phyloP scores from a whole-genome alignment of 345 rosid species.

The Eucalyptus regnans region DNA sequence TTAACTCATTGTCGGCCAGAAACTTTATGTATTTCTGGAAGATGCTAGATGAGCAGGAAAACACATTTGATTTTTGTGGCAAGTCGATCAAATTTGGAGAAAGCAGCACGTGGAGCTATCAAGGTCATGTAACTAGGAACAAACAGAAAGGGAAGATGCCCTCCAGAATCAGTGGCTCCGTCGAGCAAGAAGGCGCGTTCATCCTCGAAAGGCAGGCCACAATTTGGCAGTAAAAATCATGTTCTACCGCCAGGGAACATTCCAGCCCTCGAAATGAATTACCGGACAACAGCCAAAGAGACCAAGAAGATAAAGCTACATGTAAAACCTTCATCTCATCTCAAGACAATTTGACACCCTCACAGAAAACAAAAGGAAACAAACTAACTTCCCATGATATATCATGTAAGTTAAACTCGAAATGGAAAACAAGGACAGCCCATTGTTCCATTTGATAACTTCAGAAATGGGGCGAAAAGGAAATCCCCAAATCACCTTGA shows the following conservation, averaged over 20 bases:
- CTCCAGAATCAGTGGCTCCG: neutral
- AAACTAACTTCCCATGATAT: neutral
- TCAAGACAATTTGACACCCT: neutral
- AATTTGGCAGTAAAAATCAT: neutral
- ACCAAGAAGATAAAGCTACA: neutral
- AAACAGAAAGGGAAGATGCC: neutral
- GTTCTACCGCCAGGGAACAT: neutral
- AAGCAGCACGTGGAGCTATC: neutral
- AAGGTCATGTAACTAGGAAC: neutral
- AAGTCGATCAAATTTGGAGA: neutral
- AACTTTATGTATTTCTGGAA: neutral
- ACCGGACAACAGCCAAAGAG: neutral
- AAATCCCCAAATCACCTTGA: too few species aligned
- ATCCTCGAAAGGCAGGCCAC: neutral
- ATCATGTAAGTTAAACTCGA: too few species aligned
- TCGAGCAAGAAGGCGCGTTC: fast-evolving
- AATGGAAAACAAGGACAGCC: too few species aligned
- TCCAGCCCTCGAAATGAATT: neutral
- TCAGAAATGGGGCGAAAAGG: too few species aligned
- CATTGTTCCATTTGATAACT: too few species aligned
- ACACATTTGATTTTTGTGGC: neutral
- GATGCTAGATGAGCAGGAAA: neutral
- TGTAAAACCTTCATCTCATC: neutral
- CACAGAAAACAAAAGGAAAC: neutral
- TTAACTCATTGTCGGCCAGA: neutral